Evolutionary conservation across 345 rosid species (phyloP).

Genomic region (Anastatica hierochuntica): DNA sequence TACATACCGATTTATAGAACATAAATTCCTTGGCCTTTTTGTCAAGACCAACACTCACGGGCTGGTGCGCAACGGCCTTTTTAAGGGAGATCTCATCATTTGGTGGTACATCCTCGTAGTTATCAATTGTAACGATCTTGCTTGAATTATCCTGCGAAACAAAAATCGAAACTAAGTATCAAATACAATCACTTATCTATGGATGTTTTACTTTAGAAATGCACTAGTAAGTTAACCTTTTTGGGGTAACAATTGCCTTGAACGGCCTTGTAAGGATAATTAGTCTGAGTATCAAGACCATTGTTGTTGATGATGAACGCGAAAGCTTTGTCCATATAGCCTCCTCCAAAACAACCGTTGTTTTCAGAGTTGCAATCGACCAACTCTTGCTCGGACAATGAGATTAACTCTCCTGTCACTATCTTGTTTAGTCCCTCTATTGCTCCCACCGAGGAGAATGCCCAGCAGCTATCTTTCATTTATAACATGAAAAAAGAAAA

Average conservation of each 20-base stretch:
- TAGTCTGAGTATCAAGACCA: conserved; percentile 10
- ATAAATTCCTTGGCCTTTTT: conserved; percentile 8
- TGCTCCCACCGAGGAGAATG: conserved; percentile 18
- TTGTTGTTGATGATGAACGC: conserved; percentile 32
- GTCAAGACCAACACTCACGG: conserved; percentile 21
- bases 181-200: no score
- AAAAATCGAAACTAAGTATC: background rate
- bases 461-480: conserved; percentile 25
- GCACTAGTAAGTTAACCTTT: conserved; percentile 33
- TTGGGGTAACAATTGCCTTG: conserved; percentile 23
- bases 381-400: conserved; percentile 23
- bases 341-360: conserved; percentile 5
- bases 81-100: conserved; percentile 8
- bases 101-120: conserved; percentile 8
- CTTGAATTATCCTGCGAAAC: background rate
- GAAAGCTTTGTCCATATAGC: background rate
- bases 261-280: conserved; percentile 14
- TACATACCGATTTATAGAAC: background rate
- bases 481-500: background rate
- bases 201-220: no score
- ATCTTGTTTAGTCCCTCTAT: conserved; percentile 21
- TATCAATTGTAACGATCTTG: background rate
- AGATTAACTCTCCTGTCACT: conserved; percentile 20
- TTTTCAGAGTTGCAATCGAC: conserved; percentile 15
- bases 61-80: conserved; percentile 21